phyloP scores from a whole-genome alignment of 768 basidiomycete genomes.

The Tremella fuciformis region DNA sequence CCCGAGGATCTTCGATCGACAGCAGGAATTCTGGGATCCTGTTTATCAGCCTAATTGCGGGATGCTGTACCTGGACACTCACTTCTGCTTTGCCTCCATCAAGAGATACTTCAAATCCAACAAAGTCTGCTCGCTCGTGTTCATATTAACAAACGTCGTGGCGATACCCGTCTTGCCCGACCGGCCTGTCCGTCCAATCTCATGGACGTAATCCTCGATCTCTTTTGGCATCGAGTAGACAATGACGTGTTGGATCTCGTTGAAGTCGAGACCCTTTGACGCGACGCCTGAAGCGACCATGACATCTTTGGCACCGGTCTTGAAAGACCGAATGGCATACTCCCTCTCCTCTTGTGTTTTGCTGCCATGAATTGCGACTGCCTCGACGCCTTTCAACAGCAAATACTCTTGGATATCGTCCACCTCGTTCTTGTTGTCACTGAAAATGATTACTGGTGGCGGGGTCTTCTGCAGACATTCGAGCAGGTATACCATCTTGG shows the following conservation, averaged over 20 bases:
- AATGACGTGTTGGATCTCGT: slow-evolving; percentile 97
- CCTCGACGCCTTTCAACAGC: slow-evolving; percentile 92
- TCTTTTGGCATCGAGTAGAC: slow-evolving; percentile 99
- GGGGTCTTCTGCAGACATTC: slow-evolving; percentile 98
- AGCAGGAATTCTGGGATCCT: slow-evolving; percentile 92
- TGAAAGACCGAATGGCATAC: slow-evolving; percentile 98
- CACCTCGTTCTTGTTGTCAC: slow-evolving; percentile 99
- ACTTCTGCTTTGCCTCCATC: slow-evolving; percentile 98
- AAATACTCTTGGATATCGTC: slow-evolving; percentile 99
- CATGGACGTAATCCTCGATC: slow-evolving; percentile 99
- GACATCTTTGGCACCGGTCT: slow-evolving; percentile 93
- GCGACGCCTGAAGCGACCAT: slow-evolving; percentile 99
- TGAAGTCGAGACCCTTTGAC: slow-evolving; percentile 97
- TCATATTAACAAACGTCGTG: slow-evolving; percentile 98
- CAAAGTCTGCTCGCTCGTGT: slow-evolving; percentile 90
- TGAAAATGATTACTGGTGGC: slow-evolving; percentile 95
- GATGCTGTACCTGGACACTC: slow-evolving; percentile 41
- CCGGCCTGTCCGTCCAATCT: slow-evolving; percentile 95
- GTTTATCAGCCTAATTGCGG: slow-evolving; percentile 13
- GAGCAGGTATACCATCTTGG: slow-evolving; percentile 98
- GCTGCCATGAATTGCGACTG: slow-evolving; percentile 96
- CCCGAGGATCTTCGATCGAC: slow-evolving; percentile 85
- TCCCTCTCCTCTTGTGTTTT: slow-evolving; percentile 99
- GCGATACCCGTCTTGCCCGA: slow-evolving; percentile 98
- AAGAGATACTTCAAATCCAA: slow-evolving; percentile 94